These are phyloP conservation scores for Cladosporium sp. DNA, from an alignment of 2,329 filamentous ascomycete genomes.

Conservation along the genomic window DNA sequence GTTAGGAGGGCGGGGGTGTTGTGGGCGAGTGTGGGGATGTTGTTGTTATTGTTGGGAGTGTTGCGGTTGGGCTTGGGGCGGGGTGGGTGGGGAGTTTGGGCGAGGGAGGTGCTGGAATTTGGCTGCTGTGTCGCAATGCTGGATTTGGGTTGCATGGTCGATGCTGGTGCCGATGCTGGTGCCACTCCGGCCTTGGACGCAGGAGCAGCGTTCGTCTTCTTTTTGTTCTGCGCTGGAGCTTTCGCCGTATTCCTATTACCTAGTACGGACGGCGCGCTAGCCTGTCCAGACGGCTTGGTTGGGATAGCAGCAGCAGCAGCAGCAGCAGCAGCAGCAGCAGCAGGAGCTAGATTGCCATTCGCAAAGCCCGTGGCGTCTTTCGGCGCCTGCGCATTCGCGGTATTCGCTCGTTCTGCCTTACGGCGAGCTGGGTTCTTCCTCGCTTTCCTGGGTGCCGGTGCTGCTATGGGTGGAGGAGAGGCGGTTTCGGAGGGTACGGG, in stretches of 20 bases:
- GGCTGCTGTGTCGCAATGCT: background rate
- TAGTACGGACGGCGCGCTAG: conserved; percentile 1
- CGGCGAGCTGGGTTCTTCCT: conserved; percentile 22
- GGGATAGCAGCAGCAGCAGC: background rate
- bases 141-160: background rate
- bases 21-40: conserved; percentile 15
- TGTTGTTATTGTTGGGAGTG: background rate
- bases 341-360: background rate
- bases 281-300: background rate
- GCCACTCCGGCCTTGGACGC: background rate
- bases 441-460: conserved; percentile 11
- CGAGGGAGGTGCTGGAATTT: background rate
- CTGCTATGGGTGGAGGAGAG: too few relatives aligned
- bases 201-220: background rate
- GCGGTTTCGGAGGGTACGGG: too few relatives aligned
- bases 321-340: too few relatives aligned
- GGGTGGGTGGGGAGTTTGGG: background rate
- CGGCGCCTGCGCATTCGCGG: background rate
- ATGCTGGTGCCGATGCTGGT: background rate
- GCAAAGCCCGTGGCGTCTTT: background rate
- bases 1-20: conserved; percentile 23
- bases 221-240: background rate
- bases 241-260: background rate
- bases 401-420: conserved; percentile 18
- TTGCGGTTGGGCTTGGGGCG: background rate